Base-by-base conservation (phyloP, 169 alveolate species). In the Eimeria zaria region DNA sequence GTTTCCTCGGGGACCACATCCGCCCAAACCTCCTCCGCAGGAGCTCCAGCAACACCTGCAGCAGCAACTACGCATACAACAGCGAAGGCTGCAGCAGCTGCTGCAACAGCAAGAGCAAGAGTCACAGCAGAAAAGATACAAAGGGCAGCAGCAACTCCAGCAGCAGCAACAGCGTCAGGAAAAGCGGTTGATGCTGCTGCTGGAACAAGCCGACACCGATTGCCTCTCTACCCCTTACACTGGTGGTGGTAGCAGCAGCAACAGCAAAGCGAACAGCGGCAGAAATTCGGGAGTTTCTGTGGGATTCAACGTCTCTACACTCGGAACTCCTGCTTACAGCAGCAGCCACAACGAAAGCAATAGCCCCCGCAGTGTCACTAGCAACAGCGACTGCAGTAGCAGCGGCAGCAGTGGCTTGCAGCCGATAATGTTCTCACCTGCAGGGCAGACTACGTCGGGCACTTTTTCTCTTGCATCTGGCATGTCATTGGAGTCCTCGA, bases 311-410 rank as follows among this genome's bases (percentile, higher is more conserved):
- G 20, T 9, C 46, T 46, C 87, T 8, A 44, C 64, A 22, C 87
- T n/a, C 60, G 87, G 64, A 1, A 76, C 87, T 0, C 87, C 87
- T 44, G 87, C 64, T 8, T 44, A 27, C 87, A 76, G 41, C 87
- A 76, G 87, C 87, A 20, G 87, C 41, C 30, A 22, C 62, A 76
- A 64, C 87, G 46, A 46, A 39, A 22, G 87, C 60, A 24, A 22
- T 9, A 33, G 84, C 87, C 6, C 44, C 33, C 41, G 64, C 20
- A 11, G 55, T 64, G 27, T 60, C 60, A 44, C 24, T 24, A 44
- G 87, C 87, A 76, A 41, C 87, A 76, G 62, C 64, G 39, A 46
- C 62, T 7, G 60, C 9, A 48, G 87, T 64, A 46, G 87, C 62
- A 46, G 87, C 87, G 8, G 39, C 60, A 48, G 64, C 87, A 76